phyloP scores from a whole-genome alignment of 805 yeast species.

The Starmerella gropengiesseri region DNA sequence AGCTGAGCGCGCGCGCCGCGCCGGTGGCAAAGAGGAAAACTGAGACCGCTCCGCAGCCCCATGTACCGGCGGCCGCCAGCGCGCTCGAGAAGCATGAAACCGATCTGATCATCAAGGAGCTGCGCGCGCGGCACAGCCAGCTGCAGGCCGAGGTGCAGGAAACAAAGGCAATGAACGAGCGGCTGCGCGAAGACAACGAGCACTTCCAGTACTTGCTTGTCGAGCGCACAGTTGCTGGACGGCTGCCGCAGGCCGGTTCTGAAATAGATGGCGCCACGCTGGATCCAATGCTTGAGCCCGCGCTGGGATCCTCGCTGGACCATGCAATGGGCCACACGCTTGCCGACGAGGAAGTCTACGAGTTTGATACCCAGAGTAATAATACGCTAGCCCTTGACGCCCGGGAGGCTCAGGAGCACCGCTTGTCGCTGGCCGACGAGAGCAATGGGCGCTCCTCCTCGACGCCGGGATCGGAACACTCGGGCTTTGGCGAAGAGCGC shows the following conservation, averaged over 20 bases:
- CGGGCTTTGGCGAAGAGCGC: neutral
- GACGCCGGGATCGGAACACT: neutral
- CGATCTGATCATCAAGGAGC: constrained; percentile 27
- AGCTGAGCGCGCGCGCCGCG: constrained; percentile 1
- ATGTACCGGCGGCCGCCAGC: constrained; percentile 19
- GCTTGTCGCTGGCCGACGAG: constrained; percentile 1
- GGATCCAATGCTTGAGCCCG: neutral
- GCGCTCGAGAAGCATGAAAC: constrained; percentile 25
- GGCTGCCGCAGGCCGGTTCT: neutral
- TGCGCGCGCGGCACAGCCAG: constrained; percentile 24
- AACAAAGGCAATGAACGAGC: constrained; percentile 48
- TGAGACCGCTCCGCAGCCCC: constrained; percentile 2
- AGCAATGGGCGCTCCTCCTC: neutral
- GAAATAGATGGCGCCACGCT: neutral
- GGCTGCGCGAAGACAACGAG: constrained; percentile 30
- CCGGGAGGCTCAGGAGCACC: neutral
- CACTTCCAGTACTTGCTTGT: constrained; percentile 28
- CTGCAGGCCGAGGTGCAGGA: constrained; percentile 37
- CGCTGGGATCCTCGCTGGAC: too few relatives aligned
- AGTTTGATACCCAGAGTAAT: neutral
- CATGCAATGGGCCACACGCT: constrained; percentile 6
- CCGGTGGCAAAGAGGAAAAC: constrained; percentile 3
- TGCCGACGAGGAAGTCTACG: constrained; percentile 15
- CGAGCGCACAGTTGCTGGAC: constrained; percentile 28
- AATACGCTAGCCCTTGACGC: neutral